phyloP scores from a whole-genome alignment of 805 yeast genomes.

The Dipodascus albidus region DNA sequence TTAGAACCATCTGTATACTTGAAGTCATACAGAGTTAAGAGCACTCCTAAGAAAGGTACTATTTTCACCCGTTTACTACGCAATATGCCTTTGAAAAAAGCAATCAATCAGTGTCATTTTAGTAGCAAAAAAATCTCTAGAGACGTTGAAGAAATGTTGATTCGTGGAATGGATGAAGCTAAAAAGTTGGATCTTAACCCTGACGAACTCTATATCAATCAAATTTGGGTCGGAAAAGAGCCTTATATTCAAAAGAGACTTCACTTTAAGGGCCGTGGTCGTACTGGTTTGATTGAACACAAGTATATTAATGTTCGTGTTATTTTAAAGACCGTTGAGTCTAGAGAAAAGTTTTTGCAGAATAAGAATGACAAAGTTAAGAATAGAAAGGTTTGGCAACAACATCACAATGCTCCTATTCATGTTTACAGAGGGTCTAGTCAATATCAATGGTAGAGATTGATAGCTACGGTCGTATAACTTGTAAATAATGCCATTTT shows the following conservation, averaged over 20 bases:
- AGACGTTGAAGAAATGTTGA: slow-evolving; percentile 66
- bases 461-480: not conserved
- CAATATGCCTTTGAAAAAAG: slow-evolving; percentile 58
- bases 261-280: slow-evolving; percentile 84
- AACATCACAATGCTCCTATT: slow-evolving; percentile 29
- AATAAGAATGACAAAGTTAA: slow-evolving; percentile 41
- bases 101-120: slow-evolving; percentile 89
- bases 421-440: slow-evolving; percentile 22
- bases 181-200: slow-evolving; percentile 45
- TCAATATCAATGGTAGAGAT: slow-evolving; percentile 27
- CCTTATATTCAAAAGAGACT: slow-evolving; percentile 59
- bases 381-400: slow-evolving; percentile 41
- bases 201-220: slow-evolving; percentile 56
- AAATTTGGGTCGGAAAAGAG: slow-evolving; percentile 89
- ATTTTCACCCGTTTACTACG: slow-evolving; percentile 66
- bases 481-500: not conserved
- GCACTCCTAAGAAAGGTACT: slow-evolving; percentile 84
- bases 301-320: slow-evolving; percentile 74
- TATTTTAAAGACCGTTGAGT: slow-evolving; percentile 56
- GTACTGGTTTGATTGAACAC: slow-evolving; percentile 68
- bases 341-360: slow-evolving; percentile 46
- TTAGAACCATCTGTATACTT: slow-evolving; percentile 83
- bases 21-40: slow-evolving; percentile 69
- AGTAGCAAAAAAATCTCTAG: slow-evolving; percentile 66
- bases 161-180: slow-evolving; percentile 62